Base-by-base conservation (phyloP, 192 early-diverging fungal species). In the Backusella liffmaniae region DNA sequence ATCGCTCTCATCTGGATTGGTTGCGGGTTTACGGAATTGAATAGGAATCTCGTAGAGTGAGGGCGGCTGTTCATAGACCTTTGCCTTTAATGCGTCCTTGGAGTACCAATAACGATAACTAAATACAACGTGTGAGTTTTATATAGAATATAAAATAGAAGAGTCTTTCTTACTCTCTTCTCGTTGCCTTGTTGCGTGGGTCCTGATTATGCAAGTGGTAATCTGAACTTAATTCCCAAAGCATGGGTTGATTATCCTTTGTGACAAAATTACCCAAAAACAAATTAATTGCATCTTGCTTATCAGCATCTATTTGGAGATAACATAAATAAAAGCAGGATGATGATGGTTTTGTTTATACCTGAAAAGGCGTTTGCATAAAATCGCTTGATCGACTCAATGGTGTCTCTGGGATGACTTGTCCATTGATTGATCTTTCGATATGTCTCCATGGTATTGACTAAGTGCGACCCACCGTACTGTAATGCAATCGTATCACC, bases 391-490 rank as follows among this genome's bases (percentile, higher is more conserved):
- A 98, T 88, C 30, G 93, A 92, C 79, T 99, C 98, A 78, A 99
- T 94, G 88, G 98, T 96, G 70, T 99, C 98, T 37, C 98, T 85
- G 44, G 95, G 94, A 73, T 99, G 96, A 74, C 91, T 96, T 1
- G 95, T 94, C 96, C 95, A 96, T 73, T 93, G 92, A 67, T 93
- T 96, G 70, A 95, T 96, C 75, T 97, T 94, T 21, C 96, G 88
- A 80, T 99, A 99, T 0, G 98, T 96, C 79, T 97, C 96, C 87
- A 99, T 96, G 2, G 97, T 98, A 79, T 98, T 99, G 23, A 99
- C 98, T 44, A 99, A 84, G 83, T 97, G 95, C 21, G 96, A 98
- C 15, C 98, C 98, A 70, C 98, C 97, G 79, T 99, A 99, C 83
- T 94, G 93, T 4, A 96, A 81, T 0, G 94, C 95, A 69, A 99